These are phyloP conservation scores for Globisporangium nagaii DNA, from an alignment of 352 stramenopile genomes.

Conservation along the genomic window DNA sequence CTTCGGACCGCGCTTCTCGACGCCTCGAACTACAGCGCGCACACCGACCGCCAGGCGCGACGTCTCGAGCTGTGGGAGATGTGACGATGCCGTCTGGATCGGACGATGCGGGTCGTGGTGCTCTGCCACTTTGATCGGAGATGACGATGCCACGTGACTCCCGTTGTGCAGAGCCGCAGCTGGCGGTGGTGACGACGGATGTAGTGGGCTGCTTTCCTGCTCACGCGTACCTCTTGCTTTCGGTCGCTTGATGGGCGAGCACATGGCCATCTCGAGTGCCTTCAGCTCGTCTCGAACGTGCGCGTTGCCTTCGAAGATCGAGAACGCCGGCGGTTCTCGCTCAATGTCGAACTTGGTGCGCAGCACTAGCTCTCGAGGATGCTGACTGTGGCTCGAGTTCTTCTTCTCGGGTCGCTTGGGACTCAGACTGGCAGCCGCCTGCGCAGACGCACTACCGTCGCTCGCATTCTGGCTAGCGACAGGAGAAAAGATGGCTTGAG, in stretches of 20 bases:
- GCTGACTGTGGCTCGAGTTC: neutral
- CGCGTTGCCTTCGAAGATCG: slow-evolving; percentile 28
- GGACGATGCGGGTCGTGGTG: slow-evolving; percentile 7
- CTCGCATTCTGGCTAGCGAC: no score
- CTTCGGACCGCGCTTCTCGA: slow-evolving; percentile 45
- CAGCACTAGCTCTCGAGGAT: neutral
- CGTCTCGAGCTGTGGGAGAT: slow-evolving; percentile 49
- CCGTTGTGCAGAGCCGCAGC: neutral
- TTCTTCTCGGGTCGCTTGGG: slow-evolving; percentile 13
- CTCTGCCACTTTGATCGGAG: slow-evolving; percentile 3
- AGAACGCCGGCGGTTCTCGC: slow-evolving; percentile 23
- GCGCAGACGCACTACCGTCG: no score
- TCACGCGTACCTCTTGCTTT: slow-evolving; percentile 1
- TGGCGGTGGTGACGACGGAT: neutral
- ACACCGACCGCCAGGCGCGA: slow-evolving; percentile 46
- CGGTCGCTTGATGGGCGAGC: slow-evolving; percentile 29
- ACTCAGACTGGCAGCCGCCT: neutral
- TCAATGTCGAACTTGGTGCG: slow-evolving; percentile 47
- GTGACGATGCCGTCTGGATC: slow-evolving; percentile 25
- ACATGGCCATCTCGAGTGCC: slow-evolving; percentile 16
- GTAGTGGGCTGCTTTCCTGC: neutral
- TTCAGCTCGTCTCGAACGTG: slow-evolving; percentile 21
- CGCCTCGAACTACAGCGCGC: slow-evolving; percentile 37
- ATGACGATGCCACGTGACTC: neutral
- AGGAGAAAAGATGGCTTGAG: neutral